A percentile compares a stretch with the other conserved stretches of the same genome.
These are phyloP conservation scores for Wilhelminamyces savonicus DNA, from an alignment of 805 yeast species.

Conservation along the genomic window DNA sequence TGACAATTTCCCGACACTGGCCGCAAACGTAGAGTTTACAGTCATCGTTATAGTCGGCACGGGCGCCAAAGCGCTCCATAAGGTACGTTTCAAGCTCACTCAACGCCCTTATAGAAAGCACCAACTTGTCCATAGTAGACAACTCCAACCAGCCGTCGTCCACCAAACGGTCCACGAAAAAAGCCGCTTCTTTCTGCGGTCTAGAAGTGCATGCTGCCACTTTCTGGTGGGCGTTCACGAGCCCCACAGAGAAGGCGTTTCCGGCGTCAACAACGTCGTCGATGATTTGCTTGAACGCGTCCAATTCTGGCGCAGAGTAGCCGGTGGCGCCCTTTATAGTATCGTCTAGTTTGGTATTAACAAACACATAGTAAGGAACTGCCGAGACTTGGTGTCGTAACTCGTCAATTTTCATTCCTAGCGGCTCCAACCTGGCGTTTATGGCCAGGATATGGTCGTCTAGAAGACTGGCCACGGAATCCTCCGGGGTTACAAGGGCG, in stretches of 20 bases:
- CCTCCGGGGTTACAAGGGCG: conserved; percentile 1
- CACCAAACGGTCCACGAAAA: conserved; percentile 32
- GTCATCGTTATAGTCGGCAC: conserved; percentile 6
- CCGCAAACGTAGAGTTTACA: conserved; percentile 41
- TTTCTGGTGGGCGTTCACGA: conserved; percentile 28
- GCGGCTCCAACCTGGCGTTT: conserved; percentile 23
- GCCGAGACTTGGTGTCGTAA: conserved; percentile 29
- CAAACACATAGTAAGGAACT: conserved; percentile 26
- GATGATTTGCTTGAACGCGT: conserved; percentile 37
- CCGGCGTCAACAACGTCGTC: conserved; percentile 39
- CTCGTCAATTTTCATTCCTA: conserved; percentile 40
- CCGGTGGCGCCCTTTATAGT: conserved; percentile 33
- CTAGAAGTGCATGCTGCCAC: conserved; percentile 17
- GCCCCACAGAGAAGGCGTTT: conserved; percentile 27
- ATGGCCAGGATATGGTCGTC: conserved; percentile 19
- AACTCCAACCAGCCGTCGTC: conserved; percentile 50
- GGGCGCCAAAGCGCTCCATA: conserved; percentile 35
- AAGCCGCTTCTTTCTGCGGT: conserved; percentile 31
- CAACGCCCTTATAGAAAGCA: conserved; percentile 35
- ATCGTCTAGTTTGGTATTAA: conserved; percentile 36
- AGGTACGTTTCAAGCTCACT: conserved; percentile 44
- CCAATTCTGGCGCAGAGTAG: conserved; percentile 33
- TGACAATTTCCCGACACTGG: conserved; percentile 49
- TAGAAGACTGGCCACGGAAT: conserved; percentile 3
- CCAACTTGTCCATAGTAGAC: conserved; percentile 23